Evolutionary conservation across 1,139 yeast species (phyloP).

Genomic region (Hyphopichia fennica): DNA sequence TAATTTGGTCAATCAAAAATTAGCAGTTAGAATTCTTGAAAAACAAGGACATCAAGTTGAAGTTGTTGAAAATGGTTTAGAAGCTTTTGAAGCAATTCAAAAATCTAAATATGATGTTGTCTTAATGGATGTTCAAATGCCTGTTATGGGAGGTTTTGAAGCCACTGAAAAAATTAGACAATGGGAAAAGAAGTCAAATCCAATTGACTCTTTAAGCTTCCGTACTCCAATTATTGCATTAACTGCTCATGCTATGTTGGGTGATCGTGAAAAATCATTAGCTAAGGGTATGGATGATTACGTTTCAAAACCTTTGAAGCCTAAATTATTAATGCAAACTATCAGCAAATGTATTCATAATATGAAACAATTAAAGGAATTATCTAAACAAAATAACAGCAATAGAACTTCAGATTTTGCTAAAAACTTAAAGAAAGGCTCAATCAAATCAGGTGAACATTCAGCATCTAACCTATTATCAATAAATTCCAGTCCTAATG

Average conservation of each 20-base stretch:
- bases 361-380: constrained; percentile 56
- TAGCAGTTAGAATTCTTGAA: constrained; percentile 79
- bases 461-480: constrained; percentile 16
- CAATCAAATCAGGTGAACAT: constrained; percentile 28
- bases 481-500: constrained; percentile 18
- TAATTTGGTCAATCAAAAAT: constrained; percentile 80
- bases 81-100: constrained; percentile 77
- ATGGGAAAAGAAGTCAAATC: constrained; percentile 81
- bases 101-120: constrained; percentile 72
- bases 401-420: constrained; percentile 51
- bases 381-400: constrained; percentile 50
- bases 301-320: constrained; percentile 82
- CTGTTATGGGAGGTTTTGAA: constrained; percentile 92
- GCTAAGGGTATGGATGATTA: constrained; percentile 93
- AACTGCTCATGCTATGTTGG: constrained; percentile 91
- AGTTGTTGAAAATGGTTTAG: constrained; percentile 83
- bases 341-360: constrained; percentile 80
- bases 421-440: constrained; percentile 41
- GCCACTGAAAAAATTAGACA: constrained; percentile 84
- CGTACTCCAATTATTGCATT: constrained; percentile 86
- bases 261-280: constrained; percentile 81
- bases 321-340: constrained; percentile 77
- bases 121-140: constrained; percentile 94
- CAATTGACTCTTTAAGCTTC: constrained; percentile 62
- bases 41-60: constrained; percentile 81